Percentiles rank a stretch among this genome's conserved stretches.
These are phyloP conservation scores for Phytophthora pistaciae DNA, from an alignment of 352 stramenopile species.

Conservation along the genomic window DNA sequence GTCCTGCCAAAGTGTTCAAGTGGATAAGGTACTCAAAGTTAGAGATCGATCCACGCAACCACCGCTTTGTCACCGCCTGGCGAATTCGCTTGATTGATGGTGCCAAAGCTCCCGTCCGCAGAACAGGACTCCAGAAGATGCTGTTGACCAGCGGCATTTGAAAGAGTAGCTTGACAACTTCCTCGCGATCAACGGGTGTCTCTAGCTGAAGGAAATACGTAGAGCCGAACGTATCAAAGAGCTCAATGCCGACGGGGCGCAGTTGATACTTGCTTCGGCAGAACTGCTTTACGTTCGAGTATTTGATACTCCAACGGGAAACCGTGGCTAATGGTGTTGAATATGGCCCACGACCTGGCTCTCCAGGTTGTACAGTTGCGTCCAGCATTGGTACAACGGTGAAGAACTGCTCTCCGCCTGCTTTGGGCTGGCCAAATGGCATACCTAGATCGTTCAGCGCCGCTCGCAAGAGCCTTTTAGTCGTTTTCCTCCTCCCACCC, in stretches of 20 bases:
- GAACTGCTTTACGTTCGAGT: constrained; percentile 75
- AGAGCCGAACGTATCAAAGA: constrained; percentile 73
- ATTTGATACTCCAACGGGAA: constrained; percentile 74
- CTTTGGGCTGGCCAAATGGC: constrained; percentile 55
- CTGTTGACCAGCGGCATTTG: constrained; percentile 87
- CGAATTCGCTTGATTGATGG: constrained; percentile 78
- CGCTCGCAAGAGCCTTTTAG: constrained; percentile 60
- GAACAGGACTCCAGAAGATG: constrained; percentile 80
- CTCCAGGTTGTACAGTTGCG: background rate
- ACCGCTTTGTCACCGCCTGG: constrained; percentile 75
- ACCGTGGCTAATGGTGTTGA: background rate
- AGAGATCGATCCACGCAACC: constrained; percentile 70
- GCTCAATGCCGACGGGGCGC: constrained; percentile 78
- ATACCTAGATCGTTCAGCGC: constrained; percentile 63
- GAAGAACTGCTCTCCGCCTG: constrained; percentile 43
- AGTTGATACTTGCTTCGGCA: constrained; percentile 85
- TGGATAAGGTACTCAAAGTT: constrained; percentile 98
- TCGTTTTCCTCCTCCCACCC: constrained; percentile 46
- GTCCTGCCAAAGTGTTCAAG: constrained; percentile 95
- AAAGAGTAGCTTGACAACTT: constrained; percentile 76
- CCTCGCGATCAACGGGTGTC: constrained; percentile 57
- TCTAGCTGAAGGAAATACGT: constrained; percentile 84
- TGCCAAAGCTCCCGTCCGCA: constrained; percentile 67
- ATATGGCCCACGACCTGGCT: background rate
- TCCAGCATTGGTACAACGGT: constrained; percentile 52